Evolutionary conservation across 2,329 filamentous ascomycete genomes (phyloP).

Genomic region (Colletotrichum musicola): DNA sequence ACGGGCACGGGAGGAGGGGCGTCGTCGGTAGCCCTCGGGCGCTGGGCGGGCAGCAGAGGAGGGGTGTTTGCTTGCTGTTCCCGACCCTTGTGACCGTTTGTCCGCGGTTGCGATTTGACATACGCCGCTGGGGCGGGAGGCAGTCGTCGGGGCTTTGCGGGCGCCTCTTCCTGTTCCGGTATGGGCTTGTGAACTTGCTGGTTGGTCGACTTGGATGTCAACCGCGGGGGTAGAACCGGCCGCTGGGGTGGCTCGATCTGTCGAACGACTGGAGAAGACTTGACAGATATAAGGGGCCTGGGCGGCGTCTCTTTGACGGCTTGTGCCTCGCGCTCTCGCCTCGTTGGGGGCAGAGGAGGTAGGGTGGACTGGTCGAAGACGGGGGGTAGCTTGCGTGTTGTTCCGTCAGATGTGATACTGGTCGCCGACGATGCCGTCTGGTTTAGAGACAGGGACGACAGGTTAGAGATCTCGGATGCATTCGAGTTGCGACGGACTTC

Average conservation of each 20-base stretch:
- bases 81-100: conserved; percentile 42
- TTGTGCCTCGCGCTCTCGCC: conserved; percentile 65
- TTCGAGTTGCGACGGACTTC: conserved; percentile 65
- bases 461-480: conserved; percentile 67
- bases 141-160: conserved; percentile 33
- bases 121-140: conserved; percentile 35
- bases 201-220: conserved; percentile 63
- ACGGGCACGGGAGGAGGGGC: conserved; percentile 66
- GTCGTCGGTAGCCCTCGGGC: conserved; percentile 43
- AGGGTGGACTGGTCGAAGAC: conserved; percentile 68
- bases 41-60: conserved; percentile 35
- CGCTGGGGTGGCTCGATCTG: conserved; percentile 48
- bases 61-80: conserved; percentile 35
- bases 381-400: conserved; percentile 66
- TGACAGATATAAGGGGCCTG: conserved; percentile 51
- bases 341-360: conserved; percentile 68
- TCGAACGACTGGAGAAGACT: conserved; percentile 53
- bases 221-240: conserved; percentile 62
- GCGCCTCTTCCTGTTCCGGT: conserved; percentile 21
- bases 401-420: conserved; percentile 60
- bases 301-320: conserved; percentile 40
- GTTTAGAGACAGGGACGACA: conserved; percentile 66
- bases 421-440: conserved; percentile 60
- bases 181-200: conserved; percentile 27
- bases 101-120: conserved; percentile 26